Evolutionary conservation across 805 yeast species (phyloP).

Genomic region (Yarrowia keelungensis): DNA sequence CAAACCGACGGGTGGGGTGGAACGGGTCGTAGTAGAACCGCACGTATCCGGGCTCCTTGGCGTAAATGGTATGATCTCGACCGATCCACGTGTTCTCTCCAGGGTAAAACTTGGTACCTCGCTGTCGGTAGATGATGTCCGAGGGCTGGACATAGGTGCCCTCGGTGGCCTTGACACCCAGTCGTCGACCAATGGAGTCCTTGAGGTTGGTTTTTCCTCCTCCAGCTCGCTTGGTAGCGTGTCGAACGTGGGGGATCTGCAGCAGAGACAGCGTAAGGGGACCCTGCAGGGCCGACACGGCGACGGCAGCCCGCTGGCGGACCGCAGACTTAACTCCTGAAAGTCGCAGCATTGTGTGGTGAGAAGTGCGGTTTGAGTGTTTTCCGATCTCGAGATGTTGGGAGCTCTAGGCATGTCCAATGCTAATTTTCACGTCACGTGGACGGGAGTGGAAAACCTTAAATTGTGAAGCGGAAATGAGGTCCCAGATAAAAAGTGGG

Average conservation of each 20-base stretch:
- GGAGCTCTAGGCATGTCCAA: neutral
- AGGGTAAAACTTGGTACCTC: conserved; percentile 94
- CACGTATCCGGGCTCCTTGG: conserved; percentile 91
- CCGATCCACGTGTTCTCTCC: conserved; percentile 89
- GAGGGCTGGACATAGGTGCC: conserved; percentile 80
- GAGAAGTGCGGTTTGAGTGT: neutral
- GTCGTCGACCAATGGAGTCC: conserved; percentile 92
- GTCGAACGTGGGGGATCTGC: conserved; percentile 59
- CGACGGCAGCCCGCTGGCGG: conserved; percentile 10
- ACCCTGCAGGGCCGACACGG: neutral
- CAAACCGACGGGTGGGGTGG: conserved; percentile 89
- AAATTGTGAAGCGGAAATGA: too few relatives aligned
- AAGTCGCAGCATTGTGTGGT: conserved; percentile 27
- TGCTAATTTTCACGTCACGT: conserved; percentile 32
- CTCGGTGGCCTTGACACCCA: conserved; percentile 89
- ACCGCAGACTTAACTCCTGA: conserved; percentile 22
- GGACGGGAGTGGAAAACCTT: neutral
- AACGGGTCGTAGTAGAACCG: conserved; percentile 93
- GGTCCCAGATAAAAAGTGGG: too few relatives aligned
- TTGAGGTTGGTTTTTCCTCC: conserved; percentile 94
- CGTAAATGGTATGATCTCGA: conserved; percentile 89
- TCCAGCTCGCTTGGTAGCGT: conserved; percentile 91
- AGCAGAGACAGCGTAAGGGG: conserved; percentile 30
- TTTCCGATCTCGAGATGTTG: neutral
- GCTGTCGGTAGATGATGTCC: conserved; percentile 87